Percentiles rank a stretch among this genome's conserved stretches.
Evolutionary conservation across 164 flowering plant species (phyloP).

Genomic region (Chimonanthus salicifolius): DNA sequence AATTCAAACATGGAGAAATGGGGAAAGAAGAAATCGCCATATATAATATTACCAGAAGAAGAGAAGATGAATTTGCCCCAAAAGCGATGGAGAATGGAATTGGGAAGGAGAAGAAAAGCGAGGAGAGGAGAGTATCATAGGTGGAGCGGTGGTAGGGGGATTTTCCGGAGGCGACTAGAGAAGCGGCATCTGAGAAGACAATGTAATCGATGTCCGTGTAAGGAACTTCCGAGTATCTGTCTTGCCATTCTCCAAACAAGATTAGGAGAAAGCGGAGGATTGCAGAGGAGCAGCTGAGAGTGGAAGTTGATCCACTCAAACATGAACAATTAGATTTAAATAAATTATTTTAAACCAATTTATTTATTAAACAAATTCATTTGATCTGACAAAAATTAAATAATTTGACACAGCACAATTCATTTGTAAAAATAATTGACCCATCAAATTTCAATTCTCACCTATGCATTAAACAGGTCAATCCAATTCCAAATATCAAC

Average conservation of each 20-base stretch:
- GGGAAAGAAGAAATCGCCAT: too few relatives aligned
- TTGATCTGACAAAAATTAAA: too few relatives aligned
- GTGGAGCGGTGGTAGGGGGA: background rate
- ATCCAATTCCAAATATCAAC: too few relatives aligned
- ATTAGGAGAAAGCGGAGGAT: slow-evolving; percentile 52
- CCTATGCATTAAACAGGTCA: too few relatives aligned
- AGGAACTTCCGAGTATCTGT: slow-evolving; percentile 80
- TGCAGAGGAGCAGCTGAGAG: slow-evolving; percentile 49
- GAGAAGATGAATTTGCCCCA: slow-evolving; percentile 93
- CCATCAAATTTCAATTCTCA: too few relatives aligned
- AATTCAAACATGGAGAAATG: too few relatives aligned
- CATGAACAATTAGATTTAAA: too few relatives aligned
- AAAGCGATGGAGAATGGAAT: slow-evolving; percentile 34
- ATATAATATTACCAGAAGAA: slow-evolving; percentile 52
- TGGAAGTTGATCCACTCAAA: slow-evolving; percentile 18
- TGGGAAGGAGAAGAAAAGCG: background rate
- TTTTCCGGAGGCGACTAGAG: background rate
- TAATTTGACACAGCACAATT: too few relatives aligned
- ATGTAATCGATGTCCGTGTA: slow-evolving; percentile 90
- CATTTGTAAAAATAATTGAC: too few relatives aligned
- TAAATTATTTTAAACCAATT: too few relatives aligned
- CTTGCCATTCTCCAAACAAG: slow-evolving; percentile 94
- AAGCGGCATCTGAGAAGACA: slow-evolving; percentile 54
- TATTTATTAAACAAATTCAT: too few relatives aligned
- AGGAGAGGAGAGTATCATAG: background rate